Evolutionary conservation across 2,329 filamentous ascomycete species (phyloP).

Genomic region (Diplodia intermedia): DNA sequence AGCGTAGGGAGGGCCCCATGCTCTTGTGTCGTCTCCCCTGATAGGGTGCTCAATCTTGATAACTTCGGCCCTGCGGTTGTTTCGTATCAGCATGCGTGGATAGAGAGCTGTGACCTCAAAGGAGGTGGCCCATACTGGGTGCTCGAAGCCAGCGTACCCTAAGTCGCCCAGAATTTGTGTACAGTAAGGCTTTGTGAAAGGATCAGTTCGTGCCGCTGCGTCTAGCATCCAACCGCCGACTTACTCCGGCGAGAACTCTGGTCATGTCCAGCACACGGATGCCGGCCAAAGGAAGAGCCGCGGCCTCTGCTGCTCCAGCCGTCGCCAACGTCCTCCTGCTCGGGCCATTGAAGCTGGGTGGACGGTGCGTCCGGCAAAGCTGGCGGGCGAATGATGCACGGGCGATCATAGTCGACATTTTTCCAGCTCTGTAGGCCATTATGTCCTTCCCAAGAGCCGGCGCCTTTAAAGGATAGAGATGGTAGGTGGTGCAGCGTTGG

Average conservation of each 20-base stretch:
- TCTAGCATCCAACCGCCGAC: slow-evolving; percentile 40
- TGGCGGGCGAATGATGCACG: slow-evolving; percentile 7
- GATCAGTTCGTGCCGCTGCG: not conserved
- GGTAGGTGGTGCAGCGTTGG: not conserved
- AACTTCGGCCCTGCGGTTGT: slow-evolving; percentile 75
- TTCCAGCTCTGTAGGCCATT: not conserved
- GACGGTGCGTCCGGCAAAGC: not conserved
- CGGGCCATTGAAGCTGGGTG: slow-evolving; percentile 12
- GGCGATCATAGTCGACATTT: slow-evolving; percentile 13
- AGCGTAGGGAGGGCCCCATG: slow-evolving; percentile 96
- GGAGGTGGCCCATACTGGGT: slow-evolving; percentile 46
- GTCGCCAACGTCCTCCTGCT: slow-evolving; percentile 18
- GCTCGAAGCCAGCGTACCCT: slow-evolving; percentile 67
- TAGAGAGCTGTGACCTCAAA: slow-evolving; percentile 38
- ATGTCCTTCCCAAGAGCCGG: not conserved
- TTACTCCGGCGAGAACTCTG: slow-evolving; percentile 88
- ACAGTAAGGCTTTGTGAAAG: slow-evolving; percentile 77
- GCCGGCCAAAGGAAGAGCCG: slow-evolving; percentile 76
- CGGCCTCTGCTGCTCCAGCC: slow-evolving; percentile 39
- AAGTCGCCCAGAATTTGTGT: slow-evolving; percentile 96
- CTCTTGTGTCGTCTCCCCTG: slow-evolving; percentile 89
- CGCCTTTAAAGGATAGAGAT: not conserved
- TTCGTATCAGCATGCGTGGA: slow-evolving; percentile 32
- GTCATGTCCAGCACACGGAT: slow-evolving; percentile 96
- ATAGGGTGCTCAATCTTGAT: slow-evolving; percentile 97